Evolutionary conservation across 2,329 filamentous ascomycete species (phyloP), one percentile per base, ranked within the genome.

Genomic region (Nemania sp.): DNA sequence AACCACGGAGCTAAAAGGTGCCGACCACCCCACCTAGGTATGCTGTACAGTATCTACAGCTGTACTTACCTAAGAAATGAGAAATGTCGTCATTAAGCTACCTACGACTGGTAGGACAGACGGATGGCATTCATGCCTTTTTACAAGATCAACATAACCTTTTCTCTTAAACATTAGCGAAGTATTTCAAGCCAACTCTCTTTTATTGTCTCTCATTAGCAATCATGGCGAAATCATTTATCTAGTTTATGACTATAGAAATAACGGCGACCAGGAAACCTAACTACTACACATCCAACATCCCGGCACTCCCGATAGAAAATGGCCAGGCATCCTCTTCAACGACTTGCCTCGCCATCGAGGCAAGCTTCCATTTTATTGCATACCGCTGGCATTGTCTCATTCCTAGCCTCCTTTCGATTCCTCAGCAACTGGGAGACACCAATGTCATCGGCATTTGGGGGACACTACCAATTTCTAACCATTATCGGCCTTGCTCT

Each of bases 401-500:
- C 85, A 6, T 89, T 89, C 74, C 72, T 79, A 22, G 82, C 84
- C 55, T 87, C 82, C 58, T 89, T 88, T 76, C 78, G 81, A 66
- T 88, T 86, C 72, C 80, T 89, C 2, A 73, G 77, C 18, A 70
- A 74, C 13, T 87, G 83, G 78, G 85, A 87, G 1, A 85, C 82
- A 11, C 79, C 82, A 59, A 84, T 89, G 52, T 85, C 86, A 58
- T 80, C 83, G 0, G 84, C 88, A 1, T 92, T 90, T 73, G 91
- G 91, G 65, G 86, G 90, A 80, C 86, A 92, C 75, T 87, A 89
- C 70, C 89, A 92, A 77, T 93, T 91, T 75, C 84, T 94, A 35
- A 94, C 91, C 71, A 93, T 93, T 75, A 86, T 93, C 66, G 91
- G 90, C 27, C 85, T 93, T 51, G 81, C 84, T 1, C 80, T 91